Evolutionary conservation across 306 rosid genomes (phyloP).

Genomic region (Dryas octopetala): DNA sequence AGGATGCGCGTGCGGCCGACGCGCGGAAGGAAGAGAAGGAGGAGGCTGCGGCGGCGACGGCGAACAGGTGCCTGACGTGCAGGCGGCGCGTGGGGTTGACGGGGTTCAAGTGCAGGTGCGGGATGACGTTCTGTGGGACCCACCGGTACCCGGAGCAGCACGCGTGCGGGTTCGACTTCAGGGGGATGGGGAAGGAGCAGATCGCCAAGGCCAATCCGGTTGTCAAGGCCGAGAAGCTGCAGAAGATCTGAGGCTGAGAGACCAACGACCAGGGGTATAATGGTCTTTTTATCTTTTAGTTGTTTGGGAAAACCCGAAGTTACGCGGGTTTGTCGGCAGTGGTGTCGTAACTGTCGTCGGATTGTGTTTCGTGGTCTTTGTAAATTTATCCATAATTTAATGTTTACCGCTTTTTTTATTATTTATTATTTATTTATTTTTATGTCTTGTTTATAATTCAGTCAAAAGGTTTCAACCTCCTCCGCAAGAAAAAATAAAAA

Average conservation of each 20-base stretch:
- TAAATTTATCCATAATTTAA: not conserved
- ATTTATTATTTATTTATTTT: not conserved
- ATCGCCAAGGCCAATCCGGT: slow-evolving; percentile 89
- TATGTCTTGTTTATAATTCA: too few species aligned
- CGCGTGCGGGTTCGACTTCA: slow-evolving; percentile 72
- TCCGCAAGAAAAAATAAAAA: too few species aligned
- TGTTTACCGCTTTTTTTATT: not conserved
- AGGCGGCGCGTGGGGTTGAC: slow-evolving; percentile 84
- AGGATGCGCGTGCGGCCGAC: not conserved
- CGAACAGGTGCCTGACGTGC: slow-evolving; percentile 58
- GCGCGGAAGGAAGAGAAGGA: not conserved
- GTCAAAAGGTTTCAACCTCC: too few species aligned
- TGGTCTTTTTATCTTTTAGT: slow-evolving; percentile 22
- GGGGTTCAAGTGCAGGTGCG: slow-evolving; percentile 83
- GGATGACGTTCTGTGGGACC: slow-evolving; percentile 63
- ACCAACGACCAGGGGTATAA: slow-evolving; percentile 4
- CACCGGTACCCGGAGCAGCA: slow-evolving; percentile 87
- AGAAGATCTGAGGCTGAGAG: slow-evolving; percentile 43
- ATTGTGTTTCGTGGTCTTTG: not conserved
- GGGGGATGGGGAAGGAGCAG: slow-evolving; percentile 64
- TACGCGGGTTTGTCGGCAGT: not conserved
- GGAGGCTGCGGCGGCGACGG: slow-evolving; percentile 10
- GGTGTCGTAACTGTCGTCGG: too few species aligned
- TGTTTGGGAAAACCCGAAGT: not conserved
- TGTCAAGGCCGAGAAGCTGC: slow-evolving; percentile 68